Evolutionary conservation across 2,329 filamentous ascomycete species (phyloP), one percentile per base, ranked within the genome.

Genomic region (Tolypocladium amazonense): DNA sequence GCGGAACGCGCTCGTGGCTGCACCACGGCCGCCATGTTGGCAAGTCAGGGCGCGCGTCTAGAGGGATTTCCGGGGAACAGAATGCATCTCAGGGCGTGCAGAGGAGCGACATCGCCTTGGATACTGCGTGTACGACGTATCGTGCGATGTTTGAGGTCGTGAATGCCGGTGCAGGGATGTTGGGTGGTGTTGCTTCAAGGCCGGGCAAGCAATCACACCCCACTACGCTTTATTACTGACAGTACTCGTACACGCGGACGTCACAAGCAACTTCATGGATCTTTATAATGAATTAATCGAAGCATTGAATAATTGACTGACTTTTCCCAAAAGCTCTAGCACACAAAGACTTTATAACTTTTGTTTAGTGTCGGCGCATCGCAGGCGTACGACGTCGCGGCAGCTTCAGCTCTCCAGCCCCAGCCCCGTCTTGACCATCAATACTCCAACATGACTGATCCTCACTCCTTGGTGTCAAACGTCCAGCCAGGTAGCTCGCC

Each of bases 1-100:
- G 9, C 30, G 9, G 50, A 33, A n/a, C 50, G 50, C 43, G 58
- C 43, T 38, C 62, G 62, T 47, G 61, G 58, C n/a, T 64, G 60
- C 35, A 52, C 25, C 37, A 55, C 33, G 33, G 62, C 39, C 5
- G 63, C 60, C 63, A 64, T 64, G 60, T 30, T 54, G 35, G 60
- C 56, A 63, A 54, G 20, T 47, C 27, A 12, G 23, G 30, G 50
- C 20, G 50, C 27, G 23, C 50, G 30, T 37, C 20, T n/a, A 53
- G 30, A 11, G 27, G 1, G 50, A 3, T 11, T 1, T 7, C 20
- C 7, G 3, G 30, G 30, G 1, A 14, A 23, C 4, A 15, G 11
- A 12, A 54, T 23, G 50, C 50, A 54, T 54, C 50, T 35, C 30
- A 35, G 50, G 50, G 27, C 47, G 8, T 33, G 50, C 25, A 18